Evolutionary conservation across 169 alveolate genomes (phyloP).

Genomic region (Plasmodium fragile): DNA sequence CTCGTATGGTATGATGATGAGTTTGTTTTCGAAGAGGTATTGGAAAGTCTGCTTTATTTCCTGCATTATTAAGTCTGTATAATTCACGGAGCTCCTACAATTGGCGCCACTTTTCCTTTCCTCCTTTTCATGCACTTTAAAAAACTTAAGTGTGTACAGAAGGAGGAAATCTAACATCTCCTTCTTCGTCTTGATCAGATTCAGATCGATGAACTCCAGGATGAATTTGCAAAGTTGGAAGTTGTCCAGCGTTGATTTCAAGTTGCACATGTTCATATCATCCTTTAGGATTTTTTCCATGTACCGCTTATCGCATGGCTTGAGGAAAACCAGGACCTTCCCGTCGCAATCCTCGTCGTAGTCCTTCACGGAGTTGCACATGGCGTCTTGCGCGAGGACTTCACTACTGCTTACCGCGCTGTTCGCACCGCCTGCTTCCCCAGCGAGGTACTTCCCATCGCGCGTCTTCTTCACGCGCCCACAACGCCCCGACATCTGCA

Average conservation of each 20-base stretch:
- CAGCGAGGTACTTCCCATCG: not conserved
- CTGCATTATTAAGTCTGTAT: not conserved
- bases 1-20: slow-evolving; percentile 37
- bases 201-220: slow-evolving; percentile 32
- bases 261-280: not conserved
- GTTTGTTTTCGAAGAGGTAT: slow-evolving; percentile 53
- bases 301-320: not conserved
- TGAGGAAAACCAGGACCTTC: slow-evolving; percentile 29
- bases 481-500: slow-evolving; percentile 69
- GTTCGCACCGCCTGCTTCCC: not conserved
- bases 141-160: slow-evolving; percentile 38
- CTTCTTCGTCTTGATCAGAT: slow-evolving; percentile 51
- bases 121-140: not conserved
- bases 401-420: not conserved
- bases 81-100: not conserved
- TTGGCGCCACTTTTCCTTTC: not conserved
- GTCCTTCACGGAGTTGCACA: not conserved
- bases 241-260: slow-evolving; percentile 22
- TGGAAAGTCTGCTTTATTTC: slow-evolving; percentile 49
- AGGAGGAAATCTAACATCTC: slow-evolving; percentile 15
- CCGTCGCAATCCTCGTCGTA: slow-evolving; percentile 69
- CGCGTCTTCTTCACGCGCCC: slow-evolving; percentile 27
- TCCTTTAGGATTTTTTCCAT: slow-evolving; percentile 14
- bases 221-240: slow-evolving; percentile 39
- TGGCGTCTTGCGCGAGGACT: not conserved